Evolutionary conservation across 2,329 filamentous ascomycete genomes (phyloP).

Genomic region (Corinectria fuckeliana): DNA sequence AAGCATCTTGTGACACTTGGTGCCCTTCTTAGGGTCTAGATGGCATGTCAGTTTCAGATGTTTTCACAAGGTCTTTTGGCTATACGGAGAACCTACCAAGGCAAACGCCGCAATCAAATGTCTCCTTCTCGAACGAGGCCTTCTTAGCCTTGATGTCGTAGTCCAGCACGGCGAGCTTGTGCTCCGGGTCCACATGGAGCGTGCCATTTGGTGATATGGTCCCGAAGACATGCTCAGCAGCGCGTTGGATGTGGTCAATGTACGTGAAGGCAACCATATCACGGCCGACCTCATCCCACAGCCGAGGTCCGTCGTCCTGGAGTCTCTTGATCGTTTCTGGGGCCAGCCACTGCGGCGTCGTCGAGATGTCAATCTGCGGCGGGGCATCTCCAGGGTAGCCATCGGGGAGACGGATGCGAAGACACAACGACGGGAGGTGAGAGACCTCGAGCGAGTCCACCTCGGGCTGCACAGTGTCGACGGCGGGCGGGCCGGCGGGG

Average conservation of each 20-base stretch:
- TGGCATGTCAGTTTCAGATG: not conserved
- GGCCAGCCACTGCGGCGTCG: slow-evolving; percentile 64
- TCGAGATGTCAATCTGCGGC: slow-evolving; percentile 58
- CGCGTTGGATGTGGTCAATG: slow-evolving; percentile 67
- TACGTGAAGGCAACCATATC: slow-evolving; percentile 67
- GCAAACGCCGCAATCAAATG: slow-evolving; percentile 88
- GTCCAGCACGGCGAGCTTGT: slow-evolving; percentile 76
- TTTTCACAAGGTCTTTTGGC: not conserved
- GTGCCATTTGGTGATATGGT: slow-evolving; percentile 55
- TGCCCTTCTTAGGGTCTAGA: slow-evolving; percentile 86
- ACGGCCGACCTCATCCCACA: slow-evolving; percentile 69
- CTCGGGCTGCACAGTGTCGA: slow-evolving; percentile 27
- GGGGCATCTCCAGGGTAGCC: slow-evolving; percentile 63
- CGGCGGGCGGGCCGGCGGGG: slow-evolving; percentile 7
- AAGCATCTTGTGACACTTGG: slow-evolving; percentile 78
- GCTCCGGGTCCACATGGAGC: slow-evolving; percentile 59
- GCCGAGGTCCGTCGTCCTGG: slow-evolving; percentile 54
- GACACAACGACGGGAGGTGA: slow-evolving; percentile 63
- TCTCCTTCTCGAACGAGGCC: slow-evolving; percentile 79
- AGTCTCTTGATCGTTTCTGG: slow-evolving; percentile 54
- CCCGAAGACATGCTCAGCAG: slow-evolving; percentile 66
- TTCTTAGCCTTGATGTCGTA: slow-evolving; percentile 78
- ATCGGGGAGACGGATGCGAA: slow-evolving; percentile 61
- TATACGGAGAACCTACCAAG: slow-evolving; percentile 56
- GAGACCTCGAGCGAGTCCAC: slow-evolving; percentile 58